phyloP scores from a whole-genome alignment of 176 grass and related monocot genomes.

The Metroxylon sagu region DNA sequence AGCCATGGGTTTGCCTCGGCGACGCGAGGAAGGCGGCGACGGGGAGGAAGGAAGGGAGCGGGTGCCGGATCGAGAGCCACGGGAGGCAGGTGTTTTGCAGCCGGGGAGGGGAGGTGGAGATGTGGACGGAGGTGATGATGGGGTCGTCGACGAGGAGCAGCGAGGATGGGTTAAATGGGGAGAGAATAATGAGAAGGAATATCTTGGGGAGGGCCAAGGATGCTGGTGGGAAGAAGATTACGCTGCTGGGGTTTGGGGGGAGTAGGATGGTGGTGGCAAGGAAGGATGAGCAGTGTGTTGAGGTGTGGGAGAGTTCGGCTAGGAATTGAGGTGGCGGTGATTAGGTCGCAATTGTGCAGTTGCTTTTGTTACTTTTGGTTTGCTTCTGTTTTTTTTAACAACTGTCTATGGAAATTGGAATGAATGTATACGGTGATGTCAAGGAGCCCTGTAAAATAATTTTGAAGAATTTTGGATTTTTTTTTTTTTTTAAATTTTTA shows the following conservation, averaged over 20 bases:
- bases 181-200: conserved; percentile 80
- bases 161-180: conserved; percentile 8
- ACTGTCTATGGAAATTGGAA: no score
- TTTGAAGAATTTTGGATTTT: no score
- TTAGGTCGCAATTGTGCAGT: background rate
- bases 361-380: no score
- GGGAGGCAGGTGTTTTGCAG: conserved; percentile 54
- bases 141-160: conserved; percentile 1
- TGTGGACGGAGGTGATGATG: conserved; percentile 59
- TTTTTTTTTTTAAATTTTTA: no score
- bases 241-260: conserved; percentile 57
- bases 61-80: conserved; percentile 55
- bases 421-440: no score
- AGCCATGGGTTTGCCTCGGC: conserved; percentile 54
- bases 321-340: background rate
- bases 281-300: conserved; percentile 40
- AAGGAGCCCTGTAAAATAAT: no score
- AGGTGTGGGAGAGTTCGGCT: conserved; percentile 63
- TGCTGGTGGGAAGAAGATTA: conserved; percentile 42
- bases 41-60: conserved; percentile 55
- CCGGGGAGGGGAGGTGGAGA: conserved; percentile 38
- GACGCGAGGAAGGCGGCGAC: conserved; percentile 10
- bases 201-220: conserved; percentile 37
- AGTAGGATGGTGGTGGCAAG: conserved; percentile 74
- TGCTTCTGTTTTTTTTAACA: no score